Conservation (phyloP, 2,329 filamentous ascomycete species). For the Aciculosporium take region DNA sequence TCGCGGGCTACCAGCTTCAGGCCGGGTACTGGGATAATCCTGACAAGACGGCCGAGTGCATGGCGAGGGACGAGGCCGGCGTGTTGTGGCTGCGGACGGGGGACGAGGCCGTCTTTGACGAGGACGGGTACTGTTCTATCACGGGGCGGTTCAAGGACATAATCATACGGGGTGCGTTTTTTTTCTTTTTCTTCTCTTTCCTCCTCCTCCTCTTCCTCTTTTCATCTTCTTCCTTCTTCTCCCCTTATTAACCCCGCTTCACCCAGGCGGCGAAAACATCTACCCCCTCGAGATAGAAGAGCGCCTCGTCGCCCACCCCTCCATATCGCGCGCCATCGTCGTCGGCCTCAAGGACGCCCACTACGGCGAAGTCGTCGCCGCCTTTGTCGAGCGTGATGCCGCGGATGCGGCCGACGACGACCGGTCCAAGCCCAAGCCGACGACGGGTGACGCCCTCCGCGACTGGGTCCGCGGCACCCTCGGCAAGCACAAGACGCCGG, state of each 20-base stretch:
- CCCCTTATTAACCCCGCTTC: neutral
- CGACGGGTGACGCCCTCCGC: slow-evolving; percentile 36
- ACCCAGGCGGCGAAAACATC: slow-evolving; percentile 52
- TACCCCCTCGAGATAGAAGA: slow-evolving; percentile 67
- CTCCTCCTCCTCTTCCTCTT: neutral
- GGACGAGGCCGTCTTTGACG: slow-evolving; percentile 55
- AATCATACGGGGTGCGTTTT: slow-evolving; percentile 48
- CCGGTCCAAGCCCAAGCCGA: slow-evolving; percentile 25
- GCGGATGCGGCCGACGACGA: slow-evolving; percentile 10
- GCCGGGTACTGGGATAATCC: slow-evolving; percentile 55
- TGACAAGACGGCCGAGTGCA: slow-evolving; percentile 53
- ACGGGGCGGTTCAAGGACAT: slow-evolving; percentile 70
- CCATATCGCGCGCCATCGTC: slow-evolving; percentile 50
- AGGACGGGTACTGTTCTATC: slow-evolving; percentile 55
- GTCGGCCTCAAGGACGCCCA: slow-evolving; percentile 55
- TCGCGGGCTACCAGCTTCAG: slow-evolving; percentile 64
- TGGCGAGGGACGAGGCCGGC: slow-evolving; percentile 37
- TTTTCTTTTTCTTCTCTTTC: neutral
- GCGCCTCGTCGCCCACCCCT: slow-evolving; percentile 49
- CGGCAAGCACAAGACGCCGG: slow-evolving; percentile 54
- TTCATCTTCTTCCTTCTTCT: neutral
- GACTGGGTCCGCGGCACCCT: slow-evolving; percentile 48
- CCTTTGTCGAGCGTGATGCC: slow-evolving; percentile 37
- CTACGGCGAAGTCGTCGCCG: slow-evolving; percentile 59
- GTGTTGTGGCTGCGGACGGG: slow-evolving; percentile 52